Conservation (phyloP, 768 basidiomycete species). For the Boletus sensibilis region DNA sequence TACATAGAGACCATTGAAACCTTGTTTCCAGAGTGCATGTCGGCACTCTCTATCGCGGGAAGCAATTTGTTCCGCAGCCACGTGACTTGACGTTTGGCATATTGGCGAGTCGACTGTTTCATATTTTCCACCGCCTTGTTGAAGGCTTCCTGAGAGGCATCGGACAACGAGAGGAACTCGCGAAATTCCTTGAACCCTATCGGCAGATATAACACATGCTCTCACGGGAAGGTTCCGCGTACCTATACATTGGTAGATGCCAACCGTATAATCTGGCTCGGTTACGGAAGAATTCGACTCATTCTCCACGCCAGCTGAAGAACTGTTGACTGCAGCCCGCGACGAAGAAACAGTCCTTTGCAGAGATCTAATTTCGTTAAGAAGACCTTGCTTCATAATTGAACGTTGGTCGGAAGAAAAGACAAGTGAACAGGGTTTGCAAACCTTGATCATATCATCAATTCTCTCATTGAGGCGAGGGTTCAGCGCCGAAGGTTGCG, state of each 20-base stretch:
- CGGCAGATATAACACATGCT: constrained; percentile 6
- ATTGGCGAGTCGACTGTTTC: constrained; percentile 86
- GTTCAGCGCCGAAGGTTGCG: constrained; percentile 60
- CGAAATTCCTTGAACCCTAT: constrained; percentile 93
- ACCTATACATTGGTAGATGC: constrained; percentile 96
- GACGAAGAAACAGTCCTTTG: constrained; percentile 25
- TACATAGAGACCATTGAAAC: constrained; percentile 43
- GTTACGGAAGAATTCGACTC: neutral
- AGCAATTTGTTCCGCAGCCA: constrained; percentile 92
- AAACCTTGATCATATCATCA: constrained; percentile 86
- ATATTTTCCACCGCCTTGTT: constrained; percentile 65
- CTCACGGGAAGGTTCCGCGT: constrained; percentile 9
- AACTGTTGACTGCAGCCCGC: neutral
- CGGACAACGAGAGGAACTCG: constrained; percentile 51
- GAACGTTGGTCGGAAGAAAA: constrained; percentile 1
- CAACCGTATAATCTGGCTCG: constrained; percentile 61
- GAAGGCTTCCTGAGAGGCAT: constrained; percentile 44
- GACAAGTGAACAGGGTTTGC: neutral
- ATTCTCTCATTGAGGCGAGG: constrained; percentile 75
- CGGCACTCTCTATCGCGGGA: constrained; percentile 59
- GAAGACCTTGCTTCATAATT: constrained; percentile 61
- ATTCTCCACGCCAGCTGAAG: neutral
- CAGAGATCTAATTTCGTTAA: constrained; percentile 72
- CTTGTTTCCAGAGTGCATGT: constrained; percentile 32
- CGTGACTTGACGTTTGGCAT: constrained; percentile 85